Percentiles rank a stretch among this genome's conserved stretches.
Evolutionary conservation across 768 basidiomycete genomes (phyloP).

Genomic region (Lentinula detonsa): DNA sequence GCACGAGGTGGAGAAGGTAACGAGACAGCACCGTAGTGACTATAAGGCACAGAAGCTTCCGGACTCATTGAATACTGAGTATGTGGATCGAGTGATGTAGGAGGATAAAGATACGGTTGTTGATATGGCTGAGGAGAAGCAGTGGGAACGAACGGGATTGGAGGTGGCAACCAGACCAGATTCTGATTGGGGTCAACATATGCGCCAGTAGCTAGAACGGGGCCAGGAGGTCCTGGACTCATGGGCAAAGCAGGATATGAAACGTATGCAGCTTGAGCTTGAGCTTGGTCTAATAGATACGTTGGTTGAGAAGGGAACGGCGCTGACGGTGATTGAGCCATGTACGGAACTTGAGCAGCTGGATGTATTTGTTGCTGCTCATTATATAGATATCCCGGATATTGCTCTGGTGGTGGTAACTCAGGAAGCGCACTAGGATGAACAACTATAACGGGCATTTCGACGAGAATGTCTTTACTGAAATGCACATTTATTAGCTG

Average conservation of each 20-base stretch:
- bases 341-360: slow-evolving; percentile 13
- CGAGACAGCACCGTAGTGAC: neutral
- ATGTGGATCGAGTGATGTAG: neutral
- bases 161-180: slow-evolving; percentile 6
- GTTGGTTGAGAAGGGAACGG: neutral
- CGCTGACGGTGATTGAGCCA: neutral
- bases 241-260: neutral
- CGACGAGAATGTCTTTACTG: slow-evolving; percentile 68
- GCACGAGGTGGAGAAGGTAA: neutral
- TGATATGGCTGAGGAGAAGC: neutral
- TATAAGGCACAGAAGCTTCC: neutral
- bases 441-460: slow-evolving; percentile 57
- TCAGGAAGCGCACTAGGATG: slow-evolving; percentile 57
- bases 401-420: slow-evolving; percentile 22
- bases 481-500: slow-evolving; percentile 5
- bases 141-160: neutral
- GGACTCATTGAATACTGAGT: neutral
- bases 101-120: neutral
- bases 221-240: neutral
- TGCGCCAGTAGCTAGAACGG: neutral
- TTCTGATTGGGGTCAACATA: slow-evolving; percentile 2
- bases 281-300: neutral
- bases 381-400: slow-evolving; percentile 5
- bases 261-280: neutral
- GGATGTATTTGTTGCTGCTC: slow-evolving; percentile 8